These are phyloP conservation scores for Amanita exitialis DNA, from an alignment of 768 basidiomycete genomes.

Conservation along the genomic window DNA sequence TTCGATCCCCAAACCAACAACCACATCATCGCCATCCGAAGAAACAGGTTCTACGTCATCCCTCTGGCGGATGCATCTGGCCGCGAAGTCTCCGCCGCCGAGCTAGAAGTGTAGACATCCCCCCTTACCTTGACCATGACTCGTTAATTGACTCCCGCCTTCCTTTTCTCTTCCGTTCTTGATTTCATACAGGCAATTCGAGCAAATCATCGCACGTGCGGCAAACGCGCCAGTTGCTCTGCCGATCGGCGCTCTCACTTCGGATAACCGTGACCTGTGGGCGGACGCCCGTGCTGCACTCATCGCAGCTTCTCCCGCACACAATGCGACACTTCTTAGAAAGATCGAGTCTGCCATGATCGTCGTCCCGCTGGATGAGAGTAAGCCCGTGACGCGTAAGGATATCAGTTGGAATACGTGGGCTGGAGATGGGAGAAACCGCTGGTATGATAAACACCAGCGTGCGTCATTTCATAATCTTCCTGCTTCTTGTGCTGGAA, in stretches of 20 bases:
- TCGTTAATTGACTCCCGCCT: not conserved
- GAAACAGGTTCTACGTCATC: constrained; percentile 87
- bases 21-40: constrained; percentile 84
- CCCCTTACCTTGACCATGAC: not conserved
- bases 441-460: constrained; percentile 98
- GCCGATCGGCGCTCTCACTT: constrained; percentile 75
- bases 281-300: constrained; percentile 61
- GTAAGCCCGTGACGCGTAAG: constrained; percentile 70
- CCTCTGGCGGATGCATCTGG: constrained; percentile 56
- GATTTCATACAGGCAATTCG: constrained; percentile 41
- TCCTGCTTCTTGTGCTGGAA: not conserved
- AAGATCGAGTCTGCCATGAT: constrained; percentile 88
- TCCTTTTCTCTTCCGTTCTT: constrained; percentile 1
- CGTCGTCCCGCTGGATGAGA: constrained; percentile 78
- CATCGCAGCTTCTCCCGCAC: constrained; percentile 39
- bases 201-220: constrained; percentile 54
- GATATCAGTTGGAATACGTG: constrained; percentile 76
- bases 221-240: constrained; percentile 31
- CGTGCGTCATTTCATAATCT: constrained; percentile 34
- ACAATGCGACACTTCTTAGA: constrained; percentile 59
- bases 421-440: constrained; percentile 84
- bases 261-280: constrained; percentile 89
- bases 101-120: constrained; percentile 59
- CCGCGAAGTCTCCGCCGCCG: constrained; percentile 61
- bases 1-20: constrained; percentile 69